Conservation (phyloP, 441 rosid species). For the Populus hybrid region DNA sequence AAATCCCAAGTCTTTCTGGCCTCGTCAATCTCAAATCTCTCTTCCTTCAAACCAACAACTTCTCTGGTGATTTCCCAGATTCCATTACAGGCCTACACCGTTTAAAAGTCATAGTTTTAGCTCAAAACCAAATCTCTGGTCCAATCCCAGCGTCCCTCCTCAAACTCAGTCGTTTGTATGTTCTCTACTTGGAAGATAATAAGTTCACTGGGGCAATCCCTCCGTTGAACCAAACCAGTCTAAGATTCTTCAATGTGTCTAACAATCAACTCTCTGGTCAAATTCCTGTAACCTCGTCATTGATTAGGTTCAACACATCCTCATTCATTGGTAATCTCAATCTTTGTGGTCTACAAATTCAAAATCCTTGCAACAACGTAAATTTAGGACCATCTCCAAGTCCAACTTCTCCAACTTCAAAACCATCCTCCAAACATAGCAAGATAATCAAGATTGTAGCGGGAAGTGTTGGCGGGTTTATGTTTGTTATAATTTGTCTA, state of each 20-base stretch:
- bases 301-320: conserved; percentile 61
- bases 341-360: conserved; percentile 72
- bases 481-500: conserved; percentile 23
- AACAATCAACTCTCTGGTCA: conserved; percentile 60
- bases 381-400: conserved; percentile 29
- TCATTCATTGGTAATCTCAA: conserved; percentile 50
- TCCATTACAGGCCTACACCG: conserved; percentile 60
- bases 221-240: conserved; percentile 67
- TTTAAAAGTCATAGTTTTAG: conserved; percentile 53
- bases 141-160: conserved; percentile 49
- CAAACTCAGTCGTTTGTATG: conserved; percentile 51
- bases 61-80: conserved; percentile 63
- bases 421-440: conserved; percentile 17
- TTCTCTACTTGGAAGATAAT: conserved; percentile 57
- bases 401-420: conserved; percentile 34
- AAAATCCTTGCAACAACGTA: conserved; percentile 36
- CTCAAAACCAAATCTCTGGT: conserved; percentile 60
- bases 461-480: conserved; percentile 13
- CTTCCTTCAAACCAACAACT: conserved; percentile 58
- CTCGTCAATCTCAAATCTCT: conserved; percentile 70
- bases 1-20: conserved; percentile 57
- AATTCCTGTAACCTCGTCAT: conserved; percentile 58
- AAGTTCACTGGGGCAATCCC: conserved; percentile 55
- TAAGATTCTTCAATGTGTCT: conserved; percentile 72
- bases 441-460: conserved; percentile 29